Conservation (phyloP, 768 basidiomycete species). For the Daedaleopsis sinensis region DNA sequence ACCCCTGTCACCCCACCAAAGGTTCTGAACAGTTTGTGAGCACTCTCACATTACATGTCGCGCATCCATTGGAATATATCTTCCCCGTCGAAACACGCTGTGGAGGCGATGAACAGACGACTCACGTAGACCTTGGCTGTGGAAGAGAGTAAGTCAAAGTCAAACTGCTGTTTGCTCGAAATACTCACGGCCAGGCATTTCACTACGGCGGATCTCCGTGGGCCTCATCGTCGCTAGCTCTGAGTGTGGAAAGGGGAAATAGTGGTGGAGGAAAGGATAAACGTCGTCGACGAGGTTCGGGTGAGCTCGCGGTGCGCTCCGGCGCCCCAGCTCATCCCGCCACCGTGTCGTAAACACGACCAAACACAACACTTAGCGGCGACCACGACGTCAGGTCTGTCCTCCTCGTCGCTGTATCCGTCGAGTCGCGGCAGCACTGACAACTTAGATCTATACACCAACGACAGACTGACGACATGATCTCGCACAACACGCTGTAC, state of each 20-base stretch:
- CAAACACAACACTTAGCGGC: constrained; percentile 21
- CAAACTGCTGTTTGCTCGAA: background rate
- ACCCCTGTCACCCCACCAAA: constrained; percentile 89
- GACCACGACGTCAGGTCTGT: constrained; percentile 24
- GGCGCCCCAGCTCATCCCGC: constrained; percentile 18
- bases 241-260: constrained; percentile 2
- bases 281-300: constrained; percentile 14
- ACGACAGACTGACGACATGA: constrained; percentile 51
- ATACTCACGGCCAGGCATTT: constrained; percentile 83
- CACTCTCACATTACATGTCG: background rate
- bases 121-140: constrained; percentile 84
- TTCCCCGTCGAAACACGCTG: background rate
- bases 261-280: background rate
- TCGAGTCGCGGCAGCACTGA: too few species aligned
- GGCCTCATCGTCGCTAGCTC: constrained; percentile 57
- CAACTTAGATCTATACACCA: too few species aligned
- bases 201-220: constrained; percentile 59
- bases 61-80: background rate
- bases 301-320: constrained; percentile 13
- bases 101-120: constrained; percentile 12
- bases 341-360: constrained; percentile 16
- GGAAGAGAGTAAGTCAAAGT: background rate
- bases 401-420: background rate
- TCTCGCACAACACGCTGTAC: constrained; percentile 79
- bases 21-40: constrained; percentile 50